Percentiles rank a stretch among this genome's conserved stretches.
Conservation (phyloP, 345 rosid genomes). For the Populus davidiana region DNA sequence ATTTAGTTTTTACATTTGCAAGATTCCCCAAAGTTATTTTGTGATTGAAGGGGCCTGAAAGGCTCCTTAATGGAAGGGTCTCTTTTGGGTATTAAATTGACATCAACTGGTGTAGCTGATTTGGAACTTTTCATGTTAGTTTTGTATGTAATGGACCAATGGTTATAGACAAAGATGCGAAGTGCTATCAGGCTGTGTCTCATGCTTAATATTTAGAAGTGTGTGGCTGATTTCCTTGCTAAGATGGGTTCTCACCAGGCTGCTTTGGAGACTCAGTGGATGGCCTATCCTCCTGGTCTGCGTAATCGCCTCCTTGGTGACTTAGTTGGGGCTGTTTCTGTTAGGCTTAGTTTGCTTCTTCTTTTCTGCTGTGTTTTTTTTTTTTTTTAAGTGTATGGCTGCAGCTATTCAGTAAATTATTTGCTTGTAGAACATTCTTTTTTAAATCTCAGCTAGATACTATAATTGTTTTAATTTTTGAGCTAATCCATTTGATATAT, state of each 20-base stretch:
- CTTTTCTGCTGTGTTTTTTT: too few species aligned
- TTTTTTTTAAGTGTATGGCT: too few species aligned
- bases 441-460: neutral
- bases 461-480: constrained; percentile 12
- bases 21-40: neutral
- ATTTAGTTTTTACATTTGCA: neutral
- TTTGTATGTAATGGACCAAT: neutral
- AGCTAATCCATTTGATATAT: constrained; percentile 13
- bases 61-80: neutral
- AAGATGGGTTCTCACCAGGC: too few species aligned
- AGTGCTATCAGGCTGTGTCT: neutral
- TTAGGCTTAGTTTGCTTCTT: too few species aligned
- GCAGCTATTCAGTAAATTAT: neutral
- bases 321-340: too few species aligned
- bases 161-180: neutral
- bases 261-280: too few species aligned
- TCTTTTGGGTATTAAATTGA: neutral
- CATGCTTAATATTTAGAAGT: neutral
- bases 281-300: too few species aligned
- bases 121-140: neutral
- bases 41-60: neutral
- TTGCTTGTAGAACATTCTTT: neutral
- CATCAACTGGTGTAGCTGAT: neutral
- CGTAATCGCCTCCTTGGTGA: too few species aligned
- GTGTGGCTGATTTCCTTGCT: neutral